phyloP scores from a whole-genome alignment of 495 filamentous ascomycete genomes.

The Cryomyces minteri region DNA sequence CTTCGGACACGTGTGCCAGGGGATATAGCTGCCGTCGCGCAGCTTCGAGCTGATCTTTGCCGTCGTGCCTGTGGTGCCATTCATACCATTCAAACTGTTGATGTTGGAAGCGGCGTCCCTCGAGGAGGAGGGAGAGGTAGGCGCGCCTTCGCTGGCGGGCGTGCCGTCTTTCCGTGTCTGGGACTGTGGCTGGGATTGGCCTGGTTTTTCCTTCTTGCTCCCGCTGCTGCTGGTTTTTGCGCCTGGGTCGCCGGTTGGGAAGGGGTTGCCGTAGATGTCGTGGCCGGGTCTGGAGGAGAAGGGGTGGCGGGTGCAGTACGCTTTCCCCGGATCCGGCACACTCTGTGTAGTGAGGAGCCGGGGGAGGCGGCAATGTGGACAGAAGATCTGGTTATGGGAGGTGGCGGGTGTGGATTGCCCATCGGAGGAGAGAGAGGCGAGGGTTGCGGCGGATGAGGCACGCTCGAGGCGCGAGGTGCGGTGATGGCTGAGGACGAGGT shows the following conservation, averaged over 20 bases:
- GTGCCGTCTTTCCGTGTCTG: constrained; percentile 12
- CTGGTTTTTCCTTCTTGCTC: constrained; percentile 27
- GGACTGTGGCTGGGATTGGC: constrained; percentile 14
- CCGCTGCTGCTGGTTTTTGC: constrained; percentile 29
- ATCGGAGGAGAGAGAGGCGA: constrained; percentile 43
- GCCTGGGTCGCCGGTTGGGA: constrained; percentile 32
- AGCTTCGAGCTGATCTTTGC: constrained; percentile 16
- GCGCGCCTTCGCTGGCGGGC: constrained; percentile 15
- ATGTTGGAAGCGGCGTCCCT: constrained; percentile 8
- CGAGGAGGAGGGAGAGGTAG: constrained; percentile 1
- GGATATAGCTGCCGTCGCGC: constrained; percentile 34
- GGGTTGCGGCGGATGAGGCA: constrained; percentile 52
- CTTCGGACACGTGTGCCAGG: constrained; percentile 51
- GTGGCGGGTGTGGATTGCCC: constrained; percentile 23
- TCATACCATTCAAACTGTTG: constrained; percentile 9
- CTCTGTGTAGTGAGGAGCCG: constrained; percentile 20
- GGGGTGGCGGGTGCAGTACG: constrained; percentile 63
- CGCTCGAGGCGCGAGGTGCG: constrained; percentile 32
- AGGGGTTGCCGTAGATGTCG: constrained; percentile 73
- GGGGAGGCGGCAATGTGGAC: constrained; percentile 22
- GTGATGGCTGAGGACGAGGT: constrained; percentile 22
- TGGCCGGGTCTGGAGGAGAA: constrained; percentile 53
- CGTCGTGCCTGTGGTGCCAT: constrained; percentile 15
- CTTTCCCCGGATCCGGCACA: constrained; percentile 11
- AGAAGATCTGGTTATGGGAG: constrained; percentile 48